A percentile compares a stretch with the other conserved stretches of the same genome.
Evolutionary conservation across 2,329 filamentous ascomycete genomes (phyloP).

Genomic region (Fusarium miscanthi): DNA sequence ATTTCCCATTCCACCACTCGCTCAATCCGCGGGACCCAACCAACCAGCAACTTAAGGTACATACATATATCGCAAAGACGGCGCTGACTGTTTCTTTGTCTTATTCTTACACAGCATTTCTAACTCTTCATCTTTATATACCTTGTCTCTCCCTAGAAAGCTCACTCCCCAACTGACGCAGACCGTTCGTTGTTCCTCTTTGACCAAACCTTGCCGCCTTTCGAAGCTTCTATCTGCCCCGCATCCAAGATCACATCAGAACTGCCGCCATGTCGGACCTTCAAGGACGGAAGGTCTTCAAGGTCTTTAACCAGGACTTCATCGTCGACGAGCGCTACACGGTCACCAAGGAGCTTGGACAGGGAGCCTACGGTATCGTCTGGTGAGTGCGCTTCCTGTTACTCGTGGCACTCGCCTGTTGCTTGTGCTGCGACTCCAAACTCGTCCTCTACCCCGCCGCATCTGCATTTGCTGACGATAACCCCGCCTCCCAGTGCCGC

Average conservation of each 20-base stretch:
- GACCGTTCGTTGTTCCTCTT: conserved; percentile 2
- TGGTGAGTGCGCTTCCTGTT: conserved; percentile 70
- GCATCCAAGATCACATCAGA: conserved; percentile 10
- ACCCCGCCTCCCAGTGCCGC: conserved; percentile 74
- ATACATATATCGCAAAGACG: conserved; percentile 45
- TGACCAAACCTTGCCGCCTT: conserved; percentile 18
- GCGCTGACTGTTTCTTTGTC: conserved; percentile 35
- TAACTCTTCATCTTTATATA: conserved; percentile 3
- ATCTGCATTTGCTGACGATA: conserved; percentile 43
- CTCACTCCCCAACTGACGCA: background rate
- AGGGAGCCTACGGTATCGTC: conserved; percentile 98
- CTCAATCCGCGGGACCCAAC: conserved; percentile 29
- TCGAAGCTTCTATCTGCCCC: conserved; percentile 30
- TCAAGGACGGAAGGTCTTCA: conserved; percentile 86
- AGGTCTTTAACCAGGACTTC: conserved; percentile 99
- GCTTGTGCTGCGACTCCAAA: conserved; percentile 28
- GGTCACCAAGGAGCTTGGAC: conserved; percentile 97
- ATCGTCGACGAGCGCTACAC: conserved; percentile 98
- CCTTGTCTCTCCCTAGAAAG: background rate
- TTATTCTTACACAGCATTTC: conserved; percentile 20
- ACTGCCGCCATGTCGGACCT: conserved; percentile 53
- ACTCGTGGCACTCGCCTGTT: conserved; percentile 8
- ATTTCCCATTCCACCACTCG: conserved; percentile 29
- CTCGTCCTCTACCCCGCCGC: conserved; percentile 43
- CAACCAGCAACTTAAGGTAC: conserved; percentile 40